A percentile compares a stretch with the other conserved stretches of the same genome.
Conservation (phyloP, 257 asterid species). For the Capsicum baccatum region DNA sequence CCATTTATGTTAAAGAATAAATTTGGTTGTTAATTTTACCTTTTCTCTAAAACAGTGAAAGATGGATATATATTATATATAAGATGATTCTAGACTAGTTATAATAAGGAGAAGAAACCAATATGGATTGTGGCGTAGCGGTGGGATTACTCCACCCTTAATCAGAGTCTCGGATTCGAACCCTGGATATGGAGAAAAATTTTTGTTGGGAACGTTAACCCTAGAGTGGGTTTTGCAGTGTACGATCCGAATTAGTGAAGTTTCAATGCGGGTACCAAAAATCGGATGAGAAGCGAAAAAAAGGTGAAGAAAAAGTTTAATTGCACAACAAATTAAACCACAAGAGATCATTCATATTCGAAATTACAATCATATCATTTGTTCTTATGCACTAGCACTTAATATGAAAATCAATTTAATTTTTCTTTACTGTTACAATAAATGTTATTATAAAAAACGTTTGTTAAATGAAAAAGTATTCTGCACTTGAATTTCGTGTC, state of each 20-base stretch:
- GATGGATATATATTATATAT: background rate
- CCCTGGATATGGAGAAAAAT: too few relatives aligned
- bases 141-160: too few relatives aligned
- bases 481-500: background rate
- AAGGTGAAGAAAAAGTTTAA: background rate
- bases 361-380: background rate
- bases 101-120: too few relatives aligned
- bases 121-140: too few relatives aligned
- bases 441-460: too few relatives aligned
- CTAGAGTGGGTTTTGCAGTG: too few relatives aligned
- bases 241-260: too few relatives aligned
- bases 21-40: background rate
- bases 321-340: background rate
- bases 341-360: background rate
- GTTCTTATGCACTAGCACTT: background rate
- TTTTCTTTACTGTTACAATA: background rate
- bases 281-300: too few relatives aligned
- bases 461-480: too few relatives aligned
- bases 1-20: conserved; percentile 5
- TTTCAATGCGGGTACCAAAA: too few relatives aligned
- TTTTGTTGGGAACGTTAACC: too few relatives aligned
- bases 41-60: background rate
- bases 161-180: too few relatives aligned
- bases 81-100: background rate
- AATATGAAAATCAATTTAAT: background rate